Conservation (phyloP, 768 basidiomycete species). For the Kondoa malvinella region DNA sequence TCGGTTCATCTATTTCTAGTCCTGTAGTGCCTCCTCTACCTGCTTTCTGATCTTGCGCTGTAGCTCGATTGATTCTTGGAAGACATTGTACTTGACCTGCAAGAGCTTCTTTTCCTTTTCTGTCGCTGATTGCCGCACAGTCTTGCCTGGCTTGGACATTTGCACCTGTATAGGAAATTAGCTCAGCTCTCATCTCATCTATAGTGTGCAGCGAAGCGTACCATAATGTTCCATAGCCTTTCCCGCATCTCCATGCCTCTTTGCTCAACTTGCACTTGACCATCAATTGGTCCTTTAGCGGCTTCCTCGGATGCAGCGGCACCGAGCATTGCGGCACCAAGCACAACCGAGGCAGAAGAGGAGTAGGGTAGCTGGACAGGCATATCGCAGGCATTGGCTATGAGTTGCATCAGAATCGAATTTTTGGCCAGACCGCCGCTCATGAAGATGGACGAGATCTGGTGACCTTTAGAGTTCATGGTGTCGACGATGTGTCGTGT, state of each 20-base stretch:
- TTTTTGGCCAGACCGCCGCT: conserved; percentile 81
- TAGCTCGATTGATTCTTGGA: conserved; percentile 68
- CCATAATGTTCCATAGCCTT: conserved; percentile 83
- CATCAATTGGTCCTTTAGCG: conserved; percentile 30
- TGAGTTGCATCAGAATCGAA: conserved; percentile 63
- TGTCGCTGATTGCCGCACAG: conserved; percentile 49
- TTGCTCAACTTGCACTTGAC: conserved; percentile 33
- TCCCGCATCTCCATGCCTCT: conserved; percentile 41
- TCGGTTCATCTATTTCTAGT: neutral
- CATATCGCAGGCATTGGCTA: conserved; percentile 68
- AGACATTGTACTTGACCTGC: conserved; percentile 85
- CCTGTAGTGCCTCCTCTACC: conserved; percentile 41
- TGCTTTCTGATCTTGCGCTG: conserved; percentile 72
- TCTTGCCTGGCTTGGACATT: conserved; percentile 72
- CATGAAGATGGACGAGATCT: conserved; percentile 70
- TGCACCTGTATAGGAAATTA: conserved; percentile 42
- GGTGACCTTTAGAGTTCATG: conserved; percentile 73
- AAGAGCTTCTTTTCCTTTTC: conserved; percentile 54
- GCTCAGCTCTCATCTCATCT: neutral
- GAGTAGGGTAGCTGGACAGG: conserved; percentile 66
- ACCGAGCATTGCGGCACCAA: conserved; percentile 86
- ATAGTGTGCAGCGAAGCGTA: conserved; percentile 28
- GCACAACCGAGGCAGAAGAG: conserved; percentile 63
- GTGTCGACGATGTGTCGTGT: conserved; percentile 83
- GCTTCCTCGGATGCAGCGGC: conserved; percentile 51